phyloP scores from a whole-genome alignment of 23 red algal genomes.

The Gracilaria caudata region DNA sequence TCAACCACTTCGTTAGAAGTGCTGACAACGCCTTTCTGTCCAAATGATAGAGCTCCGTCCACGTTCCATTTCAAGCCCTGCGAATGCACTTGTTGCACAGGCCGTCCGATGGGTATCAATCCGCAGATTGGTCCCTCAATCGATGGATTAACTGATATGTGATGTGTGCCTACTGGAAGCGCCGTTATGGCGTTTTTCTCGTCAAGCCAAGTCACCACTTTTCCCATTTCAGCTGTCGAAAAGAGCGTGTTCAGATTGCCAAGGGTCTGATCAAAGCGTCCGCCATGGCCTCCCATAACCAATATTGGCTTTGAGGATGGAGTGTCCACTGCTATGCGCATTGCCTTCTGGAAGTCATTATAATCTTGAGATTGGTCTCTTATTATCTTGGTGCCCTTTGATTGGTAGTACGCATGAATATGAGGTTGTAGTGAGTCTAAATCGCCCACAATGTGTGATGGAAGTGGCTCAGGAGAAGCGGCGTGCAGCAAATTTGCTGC shows the following conservation, averaged over 20 bases:
- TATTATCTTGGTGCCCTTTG: conserved; percentile 35
- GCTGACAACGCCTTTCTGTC: conserved; percentile 57
- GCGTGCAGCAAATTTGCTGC: conserved; percentile 49
- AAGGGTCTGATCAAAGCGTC: conserved; percentile 73
- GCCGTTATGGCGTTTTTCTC: conserved; percentile 24
- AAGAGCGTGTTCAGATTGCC: conserved; percentile 71
- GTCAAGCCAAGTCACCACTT: conserved; percentile 51
- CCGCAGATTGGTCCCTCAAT: conserved; percentile 70
- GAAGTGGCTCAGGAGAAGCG: not conserved
- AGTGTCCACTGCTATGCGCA: not conserved
- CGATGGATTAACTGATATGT: conserved; percentile 33
- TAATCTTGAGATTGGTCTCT: conserved; percentile 28
- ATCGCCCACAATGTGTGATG: conserved; percentile 61
- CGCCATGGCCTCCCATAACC: conserved; percentile 67
- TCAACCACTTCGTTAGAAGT: conserved; percentile 75
- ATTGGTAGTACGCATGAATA: conserved; percentile 30
- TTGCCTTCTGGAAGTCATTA: conserved; percentile 76
- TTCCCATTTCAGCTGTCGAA: conserved; percentile 29
- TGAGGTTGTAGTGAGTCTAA: conserved; percentile 61
- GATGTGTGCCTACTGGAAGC: conserved; percentile 50
- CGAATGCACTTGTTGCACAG: conserved; percentile 28
- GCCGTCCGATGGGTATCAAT: conserved; percentile 59
- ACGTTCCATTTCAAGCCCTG: conserved; percentile 75
- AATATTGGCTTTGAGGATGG: conserved; percentile 25
- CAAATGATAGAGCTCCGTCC: conserved; percentile 36